A percentile compares a stretch with the other conserved stretches of the same genome.
Conservation (phyloP, 1,284 basidiomycete genomes). For the Polyporus tsugae region DNA sequence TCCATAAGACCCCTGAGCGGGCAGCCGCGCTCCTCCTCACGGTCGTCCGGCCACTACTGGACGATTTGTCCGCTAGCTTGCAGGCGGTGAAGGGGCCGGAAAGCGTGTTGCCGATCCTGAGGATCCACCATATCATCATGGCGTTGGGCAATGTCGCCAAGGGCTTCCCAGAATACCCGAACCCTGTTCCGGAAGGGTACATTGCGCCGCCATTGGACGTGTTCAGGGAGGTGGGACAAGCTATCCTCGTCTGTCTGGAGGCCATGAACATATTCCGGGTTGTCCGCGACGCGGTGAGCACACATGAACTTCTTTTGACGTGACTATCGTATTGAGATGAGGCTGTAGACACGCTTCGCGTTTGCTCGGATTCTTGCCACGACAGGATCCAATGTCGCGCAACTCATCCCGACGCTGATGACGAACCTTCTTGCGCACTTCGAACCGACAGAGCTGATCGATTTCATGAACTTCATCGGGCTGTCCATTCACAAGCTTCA, state of each 20-base stretch:
- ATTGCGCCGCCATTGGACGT: conserved; percentile 82
- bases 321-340: conserved; percentile 1
- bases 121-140: conserved; percentile 96
- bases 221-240: conserved; percentile 90
- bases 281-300: conserved; percentile 90
- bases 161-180: conserved; percentile 93
- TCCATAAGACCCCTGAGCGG: conserved; percentile 75
- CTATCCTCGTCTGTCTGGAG: conserved; percentile 88
- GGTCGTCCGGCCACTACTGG: conserved; percentile 84
- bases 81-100: conserved; percentile 65
- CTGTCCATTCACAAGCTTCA: conserved; percentile 93
- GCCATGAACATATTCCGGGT: conserved; percentile 89
- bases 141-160: conserved; percentile 95
- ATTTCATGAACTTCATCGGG: conserved; percentile 95
- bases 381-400: conserved; percentile 84
- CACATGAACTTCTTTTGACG: conserved; percentile 25
- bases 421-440: conserved; percentile 90
- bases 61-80: conserved; percentile 77
- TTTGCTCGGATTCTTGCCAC: conserved; percentile 95
- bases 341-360: conserved; percentile 85
- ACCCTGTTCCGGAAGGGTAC: conserved; percentile 69
- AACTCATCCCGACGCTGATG: conserved; percentile 89
- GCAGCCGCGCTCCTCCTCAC: conserved; percentile 80
- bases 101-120: conserved; percentile 81
- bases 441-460: conserved; percentile 91